These are phyloP conservation scores for Neolentinus lepideus DNA, from an alignment of 1,284 basidiomycete species.

Conservation along the genomic window DNA sequence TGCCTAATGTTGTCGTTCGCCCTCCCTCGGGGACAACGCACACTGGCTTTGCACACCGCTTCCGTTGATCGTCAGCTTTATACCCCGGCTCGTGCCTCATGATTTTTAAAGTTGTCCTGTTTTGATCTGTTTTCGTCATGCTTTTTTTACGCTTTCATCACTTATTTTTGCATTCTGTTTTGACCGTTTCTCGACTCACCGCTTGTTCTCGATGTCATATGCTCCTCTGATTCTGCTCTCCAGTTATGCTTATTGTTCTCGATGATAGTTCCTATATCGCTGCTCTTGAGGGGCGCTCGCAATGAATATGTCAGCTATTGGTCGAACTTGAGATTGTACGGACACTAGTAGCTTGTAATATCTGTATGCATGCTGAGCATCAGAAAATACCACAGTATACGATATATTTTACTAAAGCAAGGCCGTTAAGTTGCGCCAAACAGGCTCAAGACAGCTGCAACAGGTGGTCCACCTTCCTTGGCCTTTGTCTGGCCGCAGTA, in stretches of 20 bases:
- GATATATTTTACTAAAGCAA: constrained; percentile 13
- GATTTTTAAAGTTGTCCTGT: neutral
- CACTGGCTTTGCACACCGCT: constrained; percentile 14
- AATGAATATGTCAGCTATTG: neutral
- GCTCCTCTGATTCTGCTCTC: neutral
- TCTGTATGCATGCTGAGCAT: neutral
- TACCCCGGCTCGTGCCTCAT: constrained; percentile 1
- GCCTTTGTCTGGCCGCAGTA: constrained; percentile 68
- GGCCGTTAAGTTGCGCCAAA: constrained; percentile 34
- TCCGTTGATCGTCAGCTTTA: constrained; percentile 7
- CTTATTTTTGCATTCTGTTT: constrained; percentile 1
- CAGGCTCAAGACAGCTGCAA: constrained; percentile 59
- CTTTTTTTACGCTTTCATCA: too few species aligned
- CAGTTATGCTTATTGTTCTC: neutral
- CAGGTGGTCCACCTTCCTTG: constrained; percentile 51
- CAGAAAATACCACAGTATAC: neutral
- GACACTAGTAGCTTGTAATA: neutral
- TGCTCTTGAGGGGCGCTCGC: neutral
- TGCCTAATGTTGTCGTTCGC: constrained; percentile 38
- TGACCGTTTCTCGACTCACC: neutral
- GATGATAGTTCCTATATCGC: neutral
- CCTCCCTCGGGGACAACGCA: constrained; percentile 30
- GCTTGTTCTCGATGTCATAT: neutral
- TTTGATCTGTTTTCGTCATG: constrained; percentile 5
- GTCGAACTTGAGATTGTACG: neutral